Conservation (phyloP, 2,329 filamentous ascomycete genomes). For the Stagonosporopsis rhizophila region DNA sequence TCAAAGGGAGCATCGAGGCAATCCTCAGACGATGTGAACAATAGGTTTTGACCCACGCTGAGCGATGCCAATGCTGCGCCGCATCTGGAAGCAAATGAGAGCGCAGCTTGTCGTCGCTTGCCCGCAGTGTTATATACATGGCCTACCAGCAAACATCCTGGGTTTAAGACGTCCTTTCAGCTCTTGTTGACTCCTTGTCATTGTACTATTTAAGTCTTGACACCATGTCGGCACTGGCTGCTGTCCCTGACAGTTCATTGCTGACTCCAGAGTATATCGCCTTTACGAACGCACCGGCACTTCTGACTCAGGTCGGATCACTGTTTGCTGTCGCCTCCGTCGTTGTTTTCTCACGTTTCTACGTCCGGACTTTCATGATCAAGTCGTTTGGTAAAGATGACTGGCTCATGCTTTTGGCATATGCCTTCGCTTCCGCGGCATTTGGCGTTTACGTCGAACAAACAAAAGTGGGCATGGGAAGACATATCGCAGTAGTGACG, state of each 20-base stretch:
- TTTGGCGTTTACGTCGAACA: conserved; percentile 55
- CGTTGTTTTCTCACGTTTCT: conserved; percentile 52
- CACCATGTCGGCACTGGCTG: conserved; percentile 4
- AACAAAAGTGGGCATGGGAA: conserved; percentile 56
- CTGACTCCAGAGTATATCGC: conserved; percentile 42
- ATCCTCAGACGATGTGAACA: not conserved
- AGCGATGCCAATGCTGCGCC: conserved; percentile 9
- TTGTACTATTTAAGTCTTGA: not conserved
- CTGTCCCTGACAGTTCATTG: not conserved
- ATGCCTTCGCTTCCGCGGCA: conserved; percentile 18
- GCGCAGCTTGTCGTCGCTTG: not conserved
- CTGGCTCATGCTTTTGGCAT: conserved; percentile 53
- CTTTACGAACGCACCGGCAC: conserved; percentile 48
- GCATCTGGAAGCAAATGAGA: not conserved
- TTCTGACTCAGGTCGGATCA: conserved; percentile 52
- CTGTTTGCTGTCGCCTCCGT: conserved; percentile 51
- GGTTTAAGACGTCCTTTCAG: conserved; percentile 2
- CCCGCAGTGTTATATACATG: conserved; percentile 4
- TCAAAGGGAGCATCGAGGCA: conserved; percentile 1
- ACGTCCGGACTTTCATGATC: conserved; percentile 58
- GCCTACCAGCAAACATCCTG: not conserved
- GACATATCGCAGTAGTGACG: conserved; percentile 51
- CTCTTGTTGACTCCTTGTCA: not conserved
- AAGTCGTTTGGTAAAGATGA: conserved; percentile 60
- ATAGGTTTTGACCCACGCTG: not conserved